phyloP scores from a whole-genome alignment of 768 basidiomycete species.

The Tremella fuciformis region DNA sequence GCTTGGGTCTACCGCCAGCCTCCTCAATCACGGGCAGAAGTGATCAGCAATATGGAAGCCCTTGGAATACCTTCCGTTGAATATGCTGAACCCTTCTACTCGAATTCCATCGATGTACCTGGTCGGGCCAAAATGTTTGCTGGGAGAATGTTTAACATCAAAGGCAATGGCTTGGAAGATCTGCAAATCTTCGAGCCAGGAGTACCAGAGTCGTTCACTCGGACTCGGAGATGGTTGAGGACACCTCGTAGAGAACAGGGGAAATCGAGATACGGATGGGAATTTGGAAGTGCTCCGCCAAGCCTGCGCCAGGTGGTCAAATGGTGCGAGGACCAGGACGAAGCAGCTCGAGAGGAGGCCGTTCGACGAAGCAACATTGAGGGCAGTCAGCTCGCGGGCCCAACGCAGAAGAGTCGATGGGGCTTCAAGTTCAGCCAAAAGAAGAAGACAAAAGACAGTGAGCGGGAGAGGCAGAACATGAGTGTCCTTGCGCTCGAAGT shows the following conservation, averaged over 20 bases:
- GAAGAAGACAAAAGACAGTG: conserved; percentile 53
- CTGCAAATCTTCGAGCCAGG: conserved; percentile 63
- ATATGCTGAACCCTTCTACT: conserved; percentile 79
- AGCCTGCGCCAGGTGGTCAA: conserved; percentile 58
- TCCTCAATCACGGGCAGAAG: conserved; percentile 18
- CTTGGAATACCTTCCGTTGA: conserved; percentile 58
- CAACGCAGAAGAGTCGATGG: conserved; percentile 70
- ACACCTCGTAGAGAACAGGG: conserved; percentile 5
- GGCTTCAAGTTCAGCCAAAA: conserved; percentile 64
- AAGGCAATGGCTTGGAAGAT: conserved; percentile 61
- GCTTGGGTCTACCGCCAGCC: conserved; percentile 25
- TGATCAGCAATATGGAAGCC: conserved; percentile 51
- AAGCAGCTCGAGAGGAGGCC: conserved; percentile 14
- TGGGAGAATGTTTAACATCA: conserved; percentile 69
- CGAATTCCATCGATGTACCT: conserved; percentile 67
- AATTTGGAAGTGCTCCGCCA: conserved; percentile 69
- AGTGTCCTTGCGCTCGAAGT: conserved; percentile 76
- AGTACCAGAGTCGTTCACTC: not conserved
- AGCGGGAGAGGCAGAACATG: conserved; percentile 70
- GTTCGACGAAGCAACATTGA: not conserved
- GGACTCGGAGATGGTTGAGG: conserved; percentile 25
- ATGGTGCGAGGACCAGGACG: conserved; percentile 58
- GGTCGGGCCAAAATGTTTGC: conserved; percentile 70
- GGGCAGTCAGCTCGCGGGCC: conserved; percentile 62
- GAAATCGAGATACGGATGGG: conserved; percentile 63